Evolutionary conservation across 108 stramenopile genomes (phyloP).

Genomic region (Nitzschia inconspicua): DNA sequence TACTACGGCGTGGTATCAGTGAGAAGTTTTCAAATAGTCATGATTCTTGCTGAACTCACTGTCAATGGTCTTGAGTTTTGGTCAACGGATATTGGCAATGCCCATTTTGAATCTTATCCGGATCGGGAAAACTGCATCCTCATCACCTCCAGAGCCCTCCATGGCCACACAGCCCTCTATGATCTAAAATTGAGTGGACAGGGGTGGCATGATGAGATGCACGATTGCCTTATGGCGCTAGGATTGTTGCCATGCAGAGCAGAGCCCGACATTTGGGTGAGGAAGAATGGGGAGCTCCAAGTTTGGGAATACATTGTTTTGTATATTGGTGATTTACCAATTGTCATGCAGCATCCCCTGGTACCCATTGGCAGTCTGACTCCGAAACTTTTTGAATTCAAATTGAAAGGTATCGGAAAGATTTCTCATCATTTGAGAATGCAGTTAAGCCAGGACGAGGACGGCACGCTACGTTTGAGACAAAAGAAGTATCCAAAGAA

Average conservation of each 20-base stretch:
- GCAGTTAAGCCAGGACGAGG: neutral
- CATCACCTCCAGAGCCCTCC: slow-evolving; percentile 17
- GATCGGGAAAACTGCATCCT: slow-evolving; percentile 16
- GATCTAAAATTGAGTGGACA: slow-evolving; percentile 12
- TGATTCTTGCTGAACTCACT: too few species aligned
- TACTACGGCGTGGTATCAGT: slow-evolving; percentile 40
- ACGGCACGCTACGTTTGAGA: slow-evolving; percentile 2
- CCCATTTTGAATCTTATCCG: slow-evolving; percentile 20
- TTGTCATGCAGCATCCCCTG: slow-evolving; percentile 22
- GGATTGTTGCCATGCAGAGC: slow-evolving; percentile 29
- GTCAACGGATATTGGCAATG: slow-evolving; percentile 22
- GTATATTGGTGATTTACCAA: too few species aligned
- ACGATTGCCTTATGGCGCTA: slow-evolving; percentile 1
- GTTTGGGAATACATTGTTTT: slow-evolving; percentile 35
- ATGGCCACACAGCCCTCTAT: slow-evolving; percentile 36
- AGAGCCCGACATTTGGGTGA: slow-evolving; percentile 46
- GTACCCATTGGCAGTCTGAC: slow-evolving; percentile 1
- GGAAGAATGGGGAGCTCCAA: too few species aligned
- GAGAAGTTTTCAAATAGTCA: slow-evolving; percentile 6
- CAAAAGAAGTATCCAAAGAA: slow-evolving; percentile 18
- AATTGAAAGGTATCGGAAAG: slow-evolving; percentile 22
- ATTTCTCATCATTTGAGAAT: slow-evolving; percentile 7
- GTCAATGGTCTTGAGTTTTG: slow-evolving; percentile 28
- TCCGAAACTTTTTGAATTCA: slow-evolving; percentile 9
- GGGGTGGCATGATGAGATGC: slow-evolving; percentile 8